Evolutionary conservation across 306 rosid species (phyloP).

Genomic region (Gastrolobium bilobum): DNA sequence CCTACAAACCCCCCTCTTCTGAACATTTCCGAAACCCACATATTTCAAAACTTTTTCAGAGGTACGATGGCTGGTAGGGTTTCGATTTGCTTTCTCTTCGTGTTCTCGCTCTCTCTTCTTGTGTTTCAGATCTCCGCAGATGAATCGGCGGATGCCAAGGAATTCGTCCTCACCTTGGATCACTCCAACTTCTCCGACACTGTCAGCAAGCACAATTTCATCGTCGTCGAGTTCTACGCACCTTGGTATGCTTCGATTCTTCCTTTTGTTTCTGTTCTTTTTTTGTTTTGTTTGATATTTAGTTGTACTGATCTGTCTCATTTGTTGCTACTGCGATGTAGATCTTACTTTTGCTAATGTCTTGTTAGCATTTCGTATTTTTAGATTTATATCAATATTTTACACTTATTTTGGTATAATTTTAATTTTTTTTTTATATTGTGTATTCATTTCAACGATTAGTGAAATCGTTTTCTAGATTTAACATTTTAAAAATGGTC

Average conservation of each 20-base stretch:
- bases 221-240: constrained; percentile 95
- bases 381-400: not conserved
- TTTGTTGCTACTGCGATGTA: constrained; percentile 7
- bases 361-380: not conserved
- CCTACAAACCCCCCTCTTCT: not conserved
- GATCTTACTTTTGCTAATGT: constrained; percentile 49
- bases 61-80: constrained; percentile 66
- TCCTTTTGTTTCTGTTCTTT: not conserved
- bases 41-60: not conserved
- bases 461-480: not conserved
- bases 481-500: not conserved
- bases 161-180: constrained; percentile 85
- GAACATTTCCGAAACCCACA: not conserved
- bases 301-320: constrained; percentile 10
- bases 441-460: not conserved
- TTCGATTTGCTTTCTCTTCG: constrained; percentile 48
- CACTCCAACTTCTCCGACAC: constrained; percentile 82
- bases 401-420: not conserved
- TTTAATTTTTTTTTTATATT: not conserved
- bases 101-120: constrained; percentile 47
- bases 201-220: constrained; percentile 77
- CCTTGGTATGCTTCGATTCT: constrained; percentile 69
- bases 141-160: constrained; percentile 72
- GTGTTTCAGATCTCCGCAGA: constrained; percentile 58
- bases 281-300: not conserved